A percentile compares a stretch with the other conserved stretches of the same genome.
These are phyloP conservation scores for Yamadazyma blattariae DNA, from an alignment of 1,139 yeast species.

Conservation along the genomic window DNA sequence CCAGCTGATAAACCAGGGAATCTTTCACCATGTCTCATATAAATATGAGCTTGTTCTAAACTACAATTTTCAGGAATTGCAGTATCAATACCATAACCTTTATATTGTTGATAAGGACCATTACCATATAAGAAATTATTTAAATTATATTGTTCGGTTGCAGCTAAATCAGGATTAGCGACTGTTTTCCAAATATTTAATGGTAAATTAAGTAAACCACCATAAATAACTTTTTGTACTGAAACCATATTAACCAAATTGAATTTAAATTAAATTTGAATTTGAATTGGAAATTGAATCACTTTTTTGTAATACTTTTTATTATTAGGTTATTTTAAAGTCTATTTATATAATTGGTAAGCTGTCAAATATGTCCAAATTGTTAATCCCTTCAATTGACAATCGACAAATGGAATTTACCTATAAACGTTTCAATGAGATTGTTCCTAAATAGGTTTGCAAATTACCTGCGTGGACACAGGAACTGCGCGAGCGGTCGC, in stretches of 20 bases:
- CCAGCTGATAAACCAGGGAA: conserved; percentile 31
- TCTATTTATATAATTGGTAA: too few species aligned
- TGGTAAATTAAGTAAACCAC: conserved; percentile 14
- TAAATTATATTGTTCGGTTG: conserved; percentile 29
- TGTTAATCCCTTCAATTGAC: too few species aligned
- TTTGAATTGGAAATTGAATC: too few species aligned
- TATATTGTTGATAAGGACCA: conserved; percentile 36
- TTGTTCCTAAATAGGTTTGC: too few species aligned
- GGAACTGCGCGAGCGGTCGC: too few species aligned
- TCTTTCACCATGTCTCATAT: conserved; percentile 38
- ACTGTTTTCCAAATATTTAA: conserved; percentile 16
- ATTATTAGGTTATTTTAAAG: too few species aligned
- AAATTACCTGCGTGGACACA: too few species aligned
- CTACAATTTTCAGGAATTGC: conserved; percentile 30
- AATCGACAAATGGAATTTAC: too few species aligned
- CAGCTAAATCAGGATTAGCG: conserved; percentile 27
- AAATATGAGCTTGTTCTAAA: conserved; percentile 33
- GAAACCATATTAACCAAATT: conserved; percentile 15
- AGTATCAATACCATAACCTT: conserved; percentile 33
- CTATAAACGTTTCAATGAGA: too few species aligned
- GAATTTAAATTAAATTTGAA: too few species aligned
- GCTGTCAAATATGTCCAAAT: too few species aligned
- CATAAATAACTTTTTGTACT: conserved; percentile 9
- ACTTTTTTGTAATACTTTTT: too few species aligned
- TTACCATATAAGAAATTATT: conserved; percentile 32